Percentiles rank a stretch among this genome's conserved stretches.
Evolutionary conservation across 805 yeast genomes (phyloP).

Genomic region (Tetrapisispora fleetii): DNA sequence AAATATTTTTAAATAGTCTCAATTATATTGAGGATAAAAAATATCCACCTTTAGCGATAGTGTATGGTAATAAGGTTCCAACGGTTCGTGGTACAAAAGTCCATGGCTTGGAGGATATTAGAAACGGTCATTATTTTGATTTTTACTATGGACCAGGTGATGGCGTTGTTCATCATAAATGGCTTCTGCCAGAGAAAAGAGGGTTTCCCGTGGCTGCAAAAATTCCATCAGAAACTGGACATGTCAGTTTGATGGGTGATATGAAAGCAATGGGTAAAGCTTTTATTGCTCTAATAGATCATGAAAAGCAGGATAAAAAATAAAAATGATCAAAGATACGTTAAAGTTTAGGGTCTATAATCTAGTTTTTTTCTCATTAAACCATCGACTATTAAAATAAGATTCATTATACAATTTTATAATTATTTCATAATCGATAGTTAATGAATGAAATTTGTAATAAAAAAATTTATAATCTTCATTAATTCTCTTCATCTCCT

Average conservation of each 20-base stretch:
- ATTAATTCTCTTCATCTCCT: slow-evolving; percentile 14
- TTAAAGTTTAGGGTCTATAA: background rate
- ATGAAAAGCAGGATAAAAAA: slow-evolving; percentile 32
- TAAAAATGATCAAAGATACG: background rate
- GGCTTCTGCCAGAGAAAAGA: slow-evolving; percentile 68
- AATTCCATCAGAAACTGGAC: slow-evolving; percentile 57
- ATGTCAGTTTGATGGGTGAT: slow-evolving; percentile 72
- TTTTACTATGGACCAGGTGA: slow-evolving; percentile 86
- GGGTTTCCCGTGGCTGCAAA: slow-evolving; percentile 70
- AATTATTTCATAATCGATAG: too few species aligned
- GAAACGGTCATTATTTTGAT: slow-evolving; percentile 61
- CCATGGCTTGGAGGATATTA: slow-evolving; percentile 48
- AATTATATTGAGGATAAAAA: slow-evolving; percentile 40
- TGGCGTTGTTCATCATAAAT: slow-evolving; percentile 78
- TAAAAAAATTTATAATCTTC: background rate
- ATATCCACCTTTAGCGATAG: slow-evolving; percentile 78
- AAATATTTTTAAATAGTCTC: slow-evolving; percentile 46
- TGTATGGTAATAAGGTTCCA: slow-evolving; percentile 75
- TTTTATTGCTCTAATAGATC: slow-evolving; percentile 48
- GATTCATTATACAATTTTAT: too few species aligned
- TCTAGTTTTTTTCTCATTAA: too few species aligned
- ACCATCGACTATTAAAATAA: background rate
- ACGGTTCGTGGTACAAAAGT: slow-evolving; percentile 77
- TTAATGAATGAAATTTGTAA: too few species aligned
- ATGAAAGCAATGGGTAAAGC: slow-evolving; percentile 64